Evolutionary conservation across 2,329 filamentous ascomycete species (phyloP), one percentile per base, ranked within the genome.

Genomic region (Thelonectria blattea): DNA sequence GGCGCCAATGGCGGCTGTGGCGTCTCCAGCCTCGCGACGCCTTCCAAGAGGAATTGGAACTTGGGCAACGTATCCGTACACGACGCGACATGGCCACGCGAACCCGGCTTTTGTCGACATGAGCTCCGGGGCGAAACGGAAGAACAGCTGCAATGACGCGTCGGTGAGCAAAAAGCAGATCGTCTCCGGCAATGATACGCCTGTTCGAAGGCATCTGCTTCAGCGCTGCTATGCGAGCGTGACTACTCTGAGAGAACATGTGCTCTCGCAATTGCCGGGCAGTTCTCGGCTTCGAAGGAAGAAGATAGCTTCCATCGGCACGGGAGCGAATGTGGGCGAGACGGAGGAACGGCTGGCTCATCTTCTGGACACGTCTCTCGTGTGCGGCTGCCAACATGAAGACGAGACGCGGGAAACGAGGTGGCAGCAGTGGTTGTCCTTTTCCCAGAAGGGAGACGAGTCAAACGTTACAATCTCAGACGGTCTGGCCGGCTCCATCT

Each of bases 351-450:
- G 15, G 75, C 73, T 93, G 11, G 81, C 79, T 5, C 72, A 72
- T 2, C 75, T 94, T 24, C 85, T 96, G 34, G 91, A 95, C 75
- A 83, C 82, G 1, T 88, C 87, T 1, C 74, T 95, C 15, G 83
- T 96, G 42, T 90, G 89, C 34, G 74, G 82, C 52, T 63, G 74
- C 34, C 74, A 77, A 51, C 67, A 76, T 17, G 48, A 65, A 17
- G 18, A 22, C 30, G 18, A 65, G 72, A 43, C 39, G 5, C 58
- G 72, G 67, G 77, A 80, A 32, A 73, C 76, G 45, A 80, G 84
- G 42, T 81, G 81, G 75, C 77, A 83, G 63, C 81, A 86, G 66
- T 89, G 87, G 79, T 73, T 79, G 27, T 78, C 78, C 11, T 91
- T 89, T 69, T 89, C 87, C 5, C 87, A 91, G 58, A 79, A 71